Evolutionary conservation across 805 yeast species (phyloP).

Genomic region (Teunomyces stri): DNA sequence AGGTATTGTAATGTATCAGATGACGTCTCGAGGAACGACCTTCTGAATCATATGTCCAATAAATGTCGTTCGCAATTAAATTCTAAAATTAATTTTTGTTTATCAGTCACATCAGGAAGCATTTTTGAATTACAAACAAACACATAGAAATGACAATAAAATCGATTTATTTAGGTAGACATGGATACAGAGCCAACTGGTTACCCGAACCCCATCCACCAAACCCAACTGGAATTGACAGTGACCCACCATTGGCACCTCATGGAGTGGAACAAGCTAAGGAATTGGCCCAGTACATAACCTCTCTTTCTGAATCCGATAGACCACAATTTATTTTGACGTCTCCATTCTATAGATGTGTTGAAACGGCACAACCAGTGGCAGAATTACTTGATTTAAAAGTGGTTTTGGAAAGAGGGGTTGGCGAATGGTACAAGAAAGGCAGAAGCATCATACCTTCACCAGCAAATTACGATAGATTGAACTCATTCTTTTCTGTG

Average conservation of each 20-base stretch:
- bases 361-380: conserved; percentile 75
- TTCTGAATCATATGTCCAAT: neutral
- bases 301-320: conserved; percentile 41
- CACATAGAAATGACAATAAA: conserved; percentile 36
- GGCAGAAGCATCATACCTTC: conserved; percentile 65
- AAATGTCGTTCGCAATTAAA: neutral
- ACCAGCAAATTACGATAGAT: conserved; percentile 54
- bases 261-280: conserved; percentile 88
- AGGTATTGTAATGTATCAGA: neutral
- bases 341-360: conserved; percentile 88
- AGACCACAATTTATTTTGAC: conserved; percentile 70
- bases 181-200: conserved; percentile 92
- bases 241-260: conserved; percentile 84
- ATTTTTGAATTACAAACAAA: neutral
- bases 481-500: conserved; percentile 50
- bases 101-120: no score
- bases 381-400: conserved; percentile 57
- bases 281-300: conserved; percentile 65
- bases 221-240: conserved; percentile 84
- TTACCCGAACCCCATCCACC: conserved; percentile 67
- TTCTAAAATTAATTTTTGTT: neutral
- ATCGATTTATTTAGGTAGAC: conserved; percentile 72
- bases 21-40: neutral
- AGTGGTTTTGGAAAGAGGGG: conserved; percentile 72
- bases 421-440: conserved; percentile 91